Base-by-base conservation (phyloP, 495 filamentous ascomycete species). In the Astrothelium subdiscretum region DNA sequence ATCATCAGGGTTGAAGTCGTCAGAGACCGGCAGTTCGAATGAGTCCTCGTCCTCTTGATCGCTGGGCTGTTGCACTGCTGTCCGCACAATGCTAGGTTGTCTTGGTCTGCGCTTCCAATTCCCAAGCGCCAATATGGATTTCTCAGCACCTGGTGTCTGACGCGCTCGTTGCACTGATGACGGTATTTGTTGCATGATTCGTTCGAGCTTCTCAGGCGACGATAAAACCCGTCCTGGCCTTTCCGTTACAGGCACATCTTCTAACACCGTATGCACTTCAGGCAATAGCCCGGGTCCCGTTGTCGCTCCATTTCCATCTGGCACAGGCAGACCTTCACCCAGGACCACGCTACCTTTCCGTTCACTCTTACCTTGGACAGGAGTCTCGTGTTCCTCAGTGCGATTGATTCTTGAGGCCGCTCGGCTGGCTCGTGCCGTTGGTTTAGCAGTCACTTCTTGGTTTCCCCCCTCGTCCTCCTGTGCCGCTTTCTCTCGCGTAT, bases 81-180 rank as follows among this genome's bases (percentile, higher is more conserved):
- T 83, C 20, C 83, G 80, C 15, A 90, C 72, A 60, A 90, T 81
- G 69, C 86, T 89, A 5, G 83, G 81, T 69, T 89, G 85, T 72
- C 85, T 77, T 18, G 84, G 77, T 62, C 86, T 76, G 38, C 82
- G 76, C 63, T 81, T 85, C 72, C 88, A 88, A 65, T 85, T 87
- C 40, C 68, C 70, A 22, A 78, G 63, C 18, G 67, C 70, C 31
- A 77, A 66, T 71, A 85, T 71, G 5, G 82, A 84, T 31, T 68
- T 83, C 40, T 85, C 82, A 54, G 79, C 78, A 2, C 77, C 79
- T 57, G 82, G 81, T 3, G 81, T 84, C 13, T 31, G 38, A 5
- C 63, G 63, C 24, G 58, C 48, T 40, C 62, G 60, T 0, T 62
- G 42, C 15, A 48, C 58, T 31, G 68, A 70, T 29, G 48, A 54